Percentiles rank a stretch among this genome's conserved stretches.
Conservation (phyloP, 2,329 filamentous ascomycete species). For the Lachnellula subtilissima region DNA sequence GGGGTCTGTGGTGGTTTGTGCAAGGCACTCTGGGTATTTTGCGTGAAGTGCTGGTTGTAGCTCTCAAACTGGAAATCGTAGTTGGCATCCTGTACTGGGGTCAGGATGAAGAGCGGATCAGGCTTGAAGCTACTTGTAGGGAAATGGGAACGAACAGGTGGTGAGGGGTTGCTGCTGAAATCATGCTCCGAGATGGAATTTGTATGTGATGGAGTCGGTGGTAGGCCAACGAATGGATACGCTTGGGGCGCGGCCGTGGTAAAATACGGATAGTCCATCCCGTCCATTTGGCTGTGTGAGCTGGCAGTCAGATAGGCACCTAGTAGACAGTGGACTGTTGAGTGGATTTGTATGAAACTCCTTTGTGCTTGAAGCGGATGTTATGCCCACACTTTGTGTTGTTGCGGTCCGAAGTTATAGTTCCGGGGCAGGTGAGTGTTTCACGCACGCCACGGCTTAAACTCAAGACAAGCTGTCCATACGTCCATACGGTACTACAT, state of each 20-base stretch:
- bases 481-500: background rate
- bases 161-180: conserved; percentile 38
- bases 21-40: conserved; percentile 16
- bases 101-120: conserved; percentile 23
- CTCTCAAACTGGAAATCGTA: conserved; percentile 25
- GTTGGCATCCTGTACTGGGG: conserved; percentile 30
- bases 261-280: conserved; percentile 56
- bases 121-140: conserved; percentile 5
- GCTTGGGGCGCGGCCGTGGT: conserved; percentile 35
- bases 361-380: no score
- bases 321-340: background rate
- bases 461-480: background rate
- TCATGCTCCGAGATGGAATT: conserved; percentile 36
- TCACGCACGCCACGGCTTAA: no score
- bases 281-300: background rate
- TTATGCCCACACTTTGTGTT: no score
- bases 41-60: conserved; percentile 22
- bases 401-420: no score
- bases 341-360: background rate
- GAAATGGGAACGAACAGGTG: conserved; percentile 32
- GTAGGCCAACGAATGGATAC: conserved; percentile 45
- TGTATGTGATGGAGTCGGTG: conserved; percentile 34
- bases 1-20: conserved; percentile 21
- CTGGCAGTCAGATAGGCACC: background rate
- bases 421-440: no score